Percentiles rank a stretch among this genome's conserved stretches.
Conservation (phyloP, 2,329 filamentous ascomycete genomes). For the Talaromyces sp. region DNA sequence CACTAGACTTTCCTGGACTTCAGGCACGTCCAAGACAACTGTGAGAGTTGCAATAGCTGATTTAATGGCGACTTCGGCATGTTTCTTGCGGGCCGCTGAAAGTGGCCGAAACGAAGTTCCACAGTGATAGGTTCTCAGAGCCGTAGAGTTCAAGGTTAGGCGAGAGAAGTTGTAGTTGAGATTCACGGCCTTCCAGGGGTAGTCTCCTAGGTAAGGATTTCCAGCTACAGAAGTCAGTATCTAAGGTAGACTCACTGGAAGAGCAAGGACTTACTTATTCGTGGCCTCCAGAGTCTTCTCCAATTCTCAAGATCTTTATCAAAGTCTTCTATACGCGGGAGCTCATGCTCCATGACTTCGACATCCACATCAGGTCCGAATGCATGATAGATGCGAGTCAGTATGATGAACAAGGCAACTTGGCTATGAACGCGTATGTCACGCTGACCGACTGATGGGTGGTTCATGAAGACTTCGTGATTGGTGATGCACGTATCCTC, state of each 20-base stretch:
- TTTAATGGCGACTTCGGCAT: conserved; percentile 44
- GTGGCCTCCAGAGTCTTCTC: conserved; percentile 35
- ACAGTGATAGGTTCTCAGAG: conserved; percentile 46
- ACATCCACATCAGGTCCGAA: conserved; percentile 44
- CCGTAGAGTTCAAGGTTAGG: conserved; percentile 50
- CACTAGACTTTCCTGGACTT: conserved; percentile 42
- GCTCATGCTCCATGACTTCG: conserved; percentile 40
- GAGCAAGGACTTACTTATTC: conserved; percentile 29
- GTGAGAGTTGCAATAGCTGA: conserved; percentile 43
- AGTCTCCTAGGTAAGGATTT: conserved; percentile 47
- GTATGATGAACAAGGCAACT: conserved; percentile 44
- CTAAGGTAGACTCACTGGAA: background rate
- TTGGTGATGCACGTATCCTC: conserved; percentile 38
- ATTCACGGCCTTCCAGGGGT: conserved; percentile 50
- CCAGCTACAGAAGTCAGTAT: conserved; percentile 32
- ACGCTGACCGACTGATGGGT: conserved; percentile 31
- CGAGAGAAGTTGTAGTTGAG: conserved; percentile 53
- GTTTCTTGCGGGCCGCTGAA: conserved; percentile 45
- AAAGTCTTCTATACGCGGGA: conserved; percentile 40
- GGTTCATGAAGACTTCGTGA: conserved; percentile 33
- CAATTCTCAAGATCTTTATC: conserved; percentile 40
- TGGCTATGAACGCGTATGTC: conserved; percentile 41
- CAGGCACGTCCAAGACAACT: conserved; percentile 43
- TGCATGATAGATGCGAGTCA: conserved; percentile 44
- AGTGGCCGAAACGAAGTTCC: conserved; percentile 37